Percentiles rank a stretch among this genome's conserved stretches.
These are phyloP conservation scores for Thraustochytrium sp. DNA, from an alignment of 352 stramenopile genomes.

Conservation along the genomic window DNA sequence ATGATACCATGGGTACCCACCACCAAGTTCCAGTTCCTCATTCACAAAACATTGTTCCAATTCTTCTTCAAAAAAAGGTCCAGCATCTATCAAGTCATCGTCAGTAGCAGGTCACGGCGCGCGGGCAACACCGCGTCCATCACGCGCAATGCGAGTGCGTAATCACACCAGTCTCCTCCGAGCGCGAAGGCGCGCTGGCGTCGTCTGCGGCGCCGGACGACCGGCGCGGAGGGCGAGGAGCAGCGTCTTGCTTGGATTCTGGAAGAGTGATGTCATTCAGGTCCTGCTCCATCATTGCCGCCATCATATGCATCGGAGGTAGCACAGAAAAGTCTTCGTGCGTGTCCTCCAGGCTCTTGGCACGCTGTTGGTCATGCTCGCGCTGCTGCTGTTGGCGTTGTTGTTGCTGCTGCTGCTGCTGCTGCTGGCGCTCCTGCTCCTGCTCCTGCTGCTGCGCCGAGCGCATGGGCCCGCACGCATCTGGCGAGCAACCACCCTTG, in stretches of 20 bases:
- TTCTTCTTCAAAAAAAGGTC: no score
- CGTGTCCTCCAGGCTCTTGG: neutral
- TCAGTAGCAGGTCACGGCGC: no score
- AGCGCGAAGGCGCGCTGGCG: neutral
- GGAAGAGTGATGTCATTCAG: neutral
- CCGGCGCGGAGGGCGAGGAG: neutral
- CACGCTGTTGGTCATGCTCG: neutral
- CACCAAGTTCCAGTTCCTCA: no score
- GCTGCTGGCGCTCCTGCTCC: no score
- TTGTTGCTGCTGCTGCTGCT: neutral
- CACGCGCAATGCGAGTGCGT: constrained; percentile 16
- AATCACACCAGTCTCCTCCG: neutral
- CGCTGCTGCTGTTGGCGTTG: neutral
- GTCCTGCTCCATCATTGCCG: constrained; percentile 5
- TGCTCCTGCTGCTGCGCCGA: neutral
- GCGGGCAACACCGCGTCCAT: no score
- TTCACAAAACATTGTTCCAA: no score
- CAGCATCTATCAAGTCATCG: no score
- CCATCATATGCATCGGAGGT: constrained; percentile 12
- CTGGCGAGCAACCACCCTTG: neutral
- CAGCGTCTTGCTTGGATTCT: neutral
- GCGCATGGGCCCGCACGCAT: neutral
- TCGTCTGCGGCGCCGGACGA: neutral
- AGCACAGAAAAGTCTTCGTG: neutral
- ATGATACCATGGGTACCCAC: no score